These are phyloP conservation scores for Lasiodiplodia hormozganensis DNA, from an alignment of 2,329 filamentous ascomycete genomes.

Conservation along the genomic window DNA sequence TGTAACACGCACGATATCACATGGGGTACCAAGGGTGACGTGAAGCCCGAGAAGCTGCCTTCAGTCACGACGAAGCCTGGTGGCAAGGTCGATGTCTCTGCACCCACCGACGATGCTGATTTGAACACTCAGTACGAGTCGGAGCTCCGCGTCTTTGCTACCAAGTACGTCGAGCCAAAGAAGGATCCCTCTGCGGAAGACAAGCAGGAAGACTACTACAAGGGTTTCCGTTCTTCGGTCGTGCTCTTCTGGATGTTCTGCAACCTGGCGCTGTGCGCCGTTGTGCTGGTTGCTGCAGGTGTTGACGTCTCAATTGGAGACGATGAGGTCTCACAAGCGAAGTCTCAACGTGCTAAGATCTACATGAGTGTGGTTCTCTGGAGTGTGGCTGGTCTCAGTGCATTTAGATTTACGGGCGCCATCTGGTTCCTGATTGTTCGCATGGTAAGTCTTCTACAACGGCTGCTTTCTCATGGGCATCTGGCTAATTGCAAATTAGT, in stretches of 20 bases:
- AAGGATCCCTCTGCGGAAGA: conserved; percentile 68
- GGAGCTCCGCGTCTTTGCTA: conserved; percentile 75
- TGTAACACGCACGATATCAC: conserved; percentile 98
- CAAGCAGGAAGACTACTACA: conserved; percentile 98
- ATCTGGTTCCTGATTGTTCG: conserved; percentile 83
- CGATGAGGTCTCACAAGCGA: conserved; percentile 40
- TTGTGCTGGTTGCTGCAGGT: conserved; percentile 86
- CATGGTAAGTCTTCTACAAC: conserved; percentile 41
- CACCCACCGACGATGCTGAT: conserved; percentile 89
- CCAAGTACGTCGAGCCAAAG: conserved; percentile 77
- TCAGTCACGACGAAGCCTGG: conserved; percentile 90
- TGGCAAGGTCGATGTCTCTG: conserved; percentile 89
- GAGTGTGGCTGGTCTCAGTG: conserved; percentile 83
- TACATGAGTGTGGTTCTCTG: conserved; percentile 90
- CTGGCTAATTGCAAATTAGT: conserved; percentile 29
- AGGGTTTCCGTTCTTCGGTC: conserved; percentile 89
- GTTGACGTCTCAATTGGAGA: conserved; percentile 63
- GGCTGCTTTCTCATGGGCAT: conserved; percentile 32
- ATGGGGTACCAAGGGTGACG: conserved; percentile 97
- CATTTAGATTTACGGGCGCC: conserved; percentile 86
- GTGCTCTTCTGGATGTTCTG: conserved; percentile 96
- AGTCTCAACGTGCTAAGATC: conserved; percentile 70
- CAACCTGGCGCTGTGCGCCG: conserved; percentile 86
- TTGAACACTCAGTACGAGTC: conserved; percentile 93
- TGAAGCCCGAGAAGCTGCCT: conserved; percentile 89